Percentiles rank a stretch among this genome's conserved stretches.
Conservation (phyloP, 495 filamentous ascomycete species). For the Bryoglossum gracile region DNA sequence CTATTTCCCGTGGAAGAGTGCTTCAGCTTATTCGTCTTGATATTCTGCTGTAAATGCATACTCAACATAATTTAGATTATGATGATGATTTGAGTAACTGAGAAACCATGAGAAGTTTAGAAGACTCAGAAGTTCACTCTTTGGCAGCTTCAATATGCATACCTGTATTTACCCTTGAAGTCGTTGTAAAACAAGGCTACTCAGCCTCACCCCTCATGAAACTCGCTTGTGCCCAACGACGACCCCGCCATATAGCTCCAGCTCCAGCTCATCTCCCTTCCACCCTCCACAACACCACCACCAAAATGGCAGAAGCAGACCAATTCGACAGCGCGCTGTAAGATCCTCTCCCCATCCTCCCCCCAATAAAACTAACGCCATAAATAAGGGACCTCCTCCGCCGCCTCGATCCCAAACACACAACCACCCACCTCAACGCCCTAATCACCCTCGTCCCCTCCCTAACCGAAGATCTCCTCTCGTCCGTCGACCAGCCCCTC, state of each 20-base stretch:
- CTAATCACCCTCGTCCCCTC: slow-evolving; percentile 82
- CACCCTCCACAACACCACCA: slow-evolving; percentile 2
- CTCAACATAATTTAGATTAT: too few relatives aligned
- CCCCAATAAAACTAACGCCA: slow-evolving; percentile 9
- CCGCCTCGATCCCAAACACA: slow-evolving; percentile 90
- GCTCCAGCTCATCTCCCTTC: slow-evolving; percentile 1
- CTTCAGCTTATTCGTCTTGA: too few relatives aligned
- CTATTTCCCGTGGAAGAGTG: too few relatives aligned
- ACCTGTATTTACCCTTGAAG: too few relatives aligned
- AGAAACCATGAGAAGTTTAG: too few relatives aligned
- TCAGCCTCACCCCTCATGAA: too few relatives aligned
- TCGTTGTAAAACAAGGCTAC: too few relatives aligned
- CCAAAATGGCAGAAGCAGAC: slow-evolving; percentile 32
- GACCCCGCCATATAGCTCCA: slow-evolving; percentile 13
- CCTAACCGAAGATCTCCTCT: slow-evolving; percentile 94
- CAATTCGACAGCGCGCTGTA: slow-evolving; percentile 81
- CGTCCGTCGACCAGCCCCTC: slow-evolving; percentile 93
- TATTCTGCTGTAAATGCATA: too few relatives aligned
- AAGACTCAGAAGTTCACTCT: too few relatives aligned
- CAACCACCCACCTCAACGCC: slow-evolving; percentile 70
- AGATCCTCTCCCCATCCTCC: slow-evolving; percentile 24
- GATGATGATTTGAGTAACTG: too few relatives aligned
- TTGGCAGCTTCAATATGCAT: too few relatives aligned
- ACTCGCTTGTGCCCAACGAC: slow-evolving; percentile 15
- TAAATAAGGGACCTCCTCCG: slow-evolving; percentile 85